Base-by-base conservation (phyloP, 306 rosid genomes). In the Urtica urens region DNA sequence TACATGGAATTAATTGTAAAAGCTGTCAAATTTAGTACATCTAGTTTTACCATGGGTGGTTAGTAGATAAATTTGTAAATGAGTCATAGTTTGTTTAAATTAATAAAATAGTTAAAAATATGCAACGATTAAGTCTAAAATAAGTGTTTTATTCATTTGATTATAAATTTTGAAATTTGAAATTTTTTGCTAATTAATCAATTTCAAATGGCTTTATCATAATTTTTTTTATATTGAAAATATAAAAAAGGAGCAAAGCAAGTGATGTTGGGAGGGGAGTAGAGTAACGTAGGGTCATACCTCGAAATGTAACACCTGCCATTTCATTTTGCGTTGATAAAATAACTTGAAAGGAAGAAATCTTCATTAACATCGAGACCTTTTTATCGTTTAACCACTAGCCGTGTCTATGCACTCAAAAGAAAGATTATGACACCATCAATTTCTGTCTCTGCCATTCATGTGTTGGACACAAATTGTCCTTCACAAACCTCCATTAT, bases 381-480 rank as follows among this genome's bases (percentile, higher is more conserved):
- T 42, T 17, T 26, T 26, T 27, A 44, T 44, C 49, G 16, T 44
- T 26, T 16, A 26, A 15, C 9, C 53, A 48, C 53, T 9, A 48
- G 21, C 53, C 22, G 14, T 48, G 51, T 46, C 51, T 16, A n/a
- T 26, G 34, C 22, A 48, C 53, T 25, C 37, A 48, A 48, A 10
- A 48, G n/a, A 48, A 25, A 48, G 3, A 35, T 9, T 28, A 28
- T 10, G 10, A 20, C 6, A 46, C 37, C 54, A 28, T 16, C 54
- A 49, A 46, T 20, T 27, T 49, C 54, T 46, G 51, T 46, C 33
- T 46, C 35, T 46, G 51, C 35, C 34, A 14, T 25, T 46, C 51
- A 14, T 26, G 51, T 15, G 35, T 46, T 46, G 1, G 34, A 24
- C 28, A 11, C 33, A 46, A 6, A 23, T 24, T 46, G 51, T 46